Conservation (phyloP, 768 basidiomycete species). For the Chiua virens region DNA sequence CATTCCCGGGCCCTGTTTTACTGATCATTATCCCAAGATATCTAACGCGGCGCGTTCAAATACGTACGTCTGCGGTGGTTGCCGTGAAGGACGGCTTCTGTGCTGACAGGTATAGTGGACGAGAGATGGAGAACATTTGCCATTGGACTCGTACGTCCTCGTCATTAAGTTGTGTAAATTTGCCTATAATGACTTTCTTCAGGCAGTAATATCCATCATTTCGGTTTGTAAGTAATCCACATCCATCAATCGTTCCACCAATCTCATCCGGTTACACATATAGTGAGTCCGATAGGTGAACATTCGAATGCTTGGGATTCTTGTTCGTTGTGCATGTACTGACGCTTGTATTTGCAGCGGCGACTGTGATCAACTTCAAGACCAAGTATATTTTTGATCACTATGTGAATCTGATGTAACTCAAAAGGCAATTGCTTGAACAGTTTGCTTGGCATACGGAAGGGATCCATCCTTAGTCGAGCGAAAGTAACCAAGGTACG, state of each 20-base stretch:
- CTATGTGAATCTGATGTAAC: not conserved
- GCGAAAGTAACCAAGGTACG: not conserved
- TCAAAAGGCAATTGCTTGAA: not conserved
- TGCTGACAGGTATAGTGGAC: not conserved
- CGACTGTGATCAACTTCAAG: not conserved
- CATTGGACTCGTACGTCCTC: not conserved
- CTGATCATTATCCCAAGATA: not conserved
- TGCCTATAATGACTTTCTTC: not conserved
- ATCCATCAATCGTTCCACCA: not conserved
- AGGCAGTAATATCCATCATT: not conserved
- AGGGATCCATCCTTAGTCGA: too few species aligned
- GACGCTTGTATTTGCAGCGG: not conserved
- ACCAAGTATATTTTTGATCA: not conserved
- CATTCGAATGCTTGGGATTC: not conserved
- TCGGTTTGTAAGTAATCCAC: not conserved
- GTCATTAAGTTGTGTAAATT: not conserved
- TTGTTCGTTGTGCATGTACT: not conserved
- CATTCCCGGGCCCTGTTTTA: too few species aligned
- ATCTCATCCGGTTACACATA: not conserved
- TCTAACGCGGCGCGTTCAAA: conserved; percentile 2
- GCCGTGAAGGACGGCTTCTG: too few species aligned
- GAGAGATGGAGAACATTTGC: not conserved
- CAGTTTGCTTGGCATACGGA: not conserved
- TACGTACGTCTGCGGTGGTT: not conserved
- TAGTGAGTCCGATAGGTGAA: conserved; percentile 1